Base-by-base conservation (phyloP, 495 filamentous ascomycete genomes). In the Viridothelium virens region DNA sequence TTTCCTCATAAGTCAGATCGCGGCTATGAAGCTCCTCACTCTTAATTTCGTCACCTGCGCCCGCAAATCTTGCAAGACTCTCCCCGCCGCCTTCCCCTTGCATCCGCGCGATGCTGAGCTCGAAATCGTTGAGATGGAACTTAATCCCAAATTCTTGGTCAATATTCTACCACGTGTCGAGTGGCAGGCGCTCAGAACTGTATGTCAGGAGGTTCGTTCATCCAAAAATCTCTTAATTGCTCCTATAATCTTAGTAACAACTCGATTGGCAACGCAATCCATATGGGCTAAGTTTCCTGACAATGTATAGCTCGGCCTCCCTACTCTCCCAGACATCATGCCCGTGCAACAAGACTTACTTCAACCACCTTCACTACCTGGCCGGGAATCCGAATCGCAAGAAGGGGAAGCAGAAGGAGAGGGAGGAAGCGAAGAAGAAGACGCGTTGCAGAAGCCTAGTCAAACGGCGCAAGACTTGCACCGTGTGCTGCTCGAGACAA, bases 31-130 rank as follows among this genome's bases (percentile, higher is more conserved):
- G 77, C 79, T 99, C 67, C 85, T 99, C 56, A 97, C 92, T 61
- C 88, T 93, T 70, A 97, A 97, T 78, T 99, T 97, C 77, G 82
- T 99, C 71, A 92, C 91, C 67, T 99, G 94, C 83, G 92, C 94
- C 31, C 88, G 96, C 71, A 96, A 96, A 78, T 77, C 89, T 44
- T 99, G 94, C 87, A 96, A 96, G 77, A 79, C 86, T 64, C 84
- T 84, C 9, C 76, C 86, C 10, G 76, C 80, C 41, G 88, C 92
- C 10, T 97, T 96, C 71, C 92, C 95, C 0, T 81, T 97, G 31
- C 95, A 97, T 75, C 92, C 93, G 61, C 85, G 85, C 63, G 92
- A 97, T 68, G 92, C 89, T 63, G 92, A 96, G 74, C 85, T 98
- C 16, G 91, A 88, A 70, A 85, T 87, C 63, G 85, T 91, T 63